phyloP scores from a whole-genome alignment of 129 eudicot genomes.

The Escallonia rubra region DNA sequence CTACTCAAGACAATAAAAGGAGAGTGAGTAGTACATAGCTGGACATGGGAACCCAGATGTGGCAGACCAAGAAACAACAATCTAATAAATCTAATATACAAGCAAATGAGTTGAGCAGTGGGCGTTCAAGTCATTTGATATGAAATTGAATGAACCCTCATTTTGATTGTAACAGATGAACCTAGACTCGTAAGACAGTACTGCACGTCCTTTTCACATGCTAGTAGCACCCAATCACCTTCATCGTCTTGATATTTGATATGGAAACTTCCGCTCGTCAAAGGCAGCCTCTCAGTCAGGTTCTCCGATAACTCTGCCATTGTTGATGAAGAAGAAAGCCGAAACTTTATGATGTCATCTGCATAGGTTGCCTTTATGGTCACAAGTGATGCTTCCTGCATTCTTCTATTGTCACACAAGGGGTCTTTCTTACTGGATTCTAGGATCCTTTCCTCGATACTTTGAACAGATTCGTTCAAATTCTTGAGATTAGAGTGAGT shows the following conservation, averaged over 20 bases:
- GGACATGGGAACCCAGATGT: no score
- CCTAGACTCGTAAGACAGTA: not conserved
- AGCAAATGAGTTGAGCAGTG: no score
- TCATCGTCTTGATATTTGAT: slow-evolving; percentile 33
- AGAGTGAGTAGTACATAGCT: no score
- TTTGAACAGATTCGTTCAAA: not conserved
- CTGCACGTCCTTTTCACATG: slow-evolving; percentile 23
- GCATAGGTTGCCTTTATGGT: slow-evolving; percentile 27
- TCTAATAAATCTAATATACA: no score
- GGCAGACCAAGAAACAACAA: no score
- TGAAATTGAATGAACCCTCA: no score
- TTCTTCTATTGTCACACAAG: not conserved
- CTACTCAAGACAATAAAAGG: no score
- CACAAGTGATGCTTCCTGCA: slow-evolving; percentile 2
- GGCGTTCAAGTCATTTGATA: no score
- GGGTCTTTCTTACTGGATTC: not conserved
- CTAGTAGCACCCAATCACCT: slow-evolving; percentile 20
- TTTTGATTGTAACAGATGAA: no score
- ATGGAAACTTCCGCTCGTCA: slow-evolving; percentile 13
- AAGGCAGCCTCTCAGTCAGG: slow-evolving; percentile 18
- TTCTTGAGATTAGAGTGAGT: no score
- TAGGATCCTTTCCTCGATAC: not conserved
- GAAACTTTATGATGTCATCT: slow-evolving; percentile 25
- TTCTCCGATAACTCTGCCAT: slow-evolving; percentile 11
- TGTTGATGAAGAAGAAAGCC: slow-evolving; percentile 10